A percentile compares a stretch with the other conserved stretches of the same genome.
Conservation (phyloP, 495 filamentous ascomycete species). For the Trichoderma gamsii region DNA sequence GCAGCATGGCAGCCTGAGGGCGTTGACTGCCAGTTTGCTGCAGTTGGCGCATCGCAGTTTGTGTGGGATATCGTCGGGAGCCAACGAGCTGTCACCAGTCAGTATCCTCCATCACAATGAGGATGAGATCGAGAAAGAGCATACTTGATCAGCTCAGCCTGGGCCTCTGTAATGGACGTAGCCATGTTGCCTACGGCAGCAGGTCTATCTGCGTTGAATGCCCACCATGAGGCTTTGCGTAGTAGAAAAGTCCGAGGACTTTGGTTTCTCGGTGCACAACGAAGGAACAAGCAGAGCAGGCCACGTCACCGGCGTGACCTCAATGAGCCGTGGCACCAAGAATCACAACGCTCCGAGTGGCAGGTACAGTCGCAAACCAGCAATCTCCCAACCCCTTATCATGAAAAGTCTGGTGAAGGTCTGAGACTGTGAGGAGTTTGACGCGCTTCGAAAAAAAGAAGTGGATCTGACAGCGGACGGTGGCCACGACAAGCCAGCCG, state of each 20-base stretch:
- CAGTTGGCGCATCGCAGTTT: constrained; percentile 93
- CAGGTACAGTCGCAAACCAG: not conserved
- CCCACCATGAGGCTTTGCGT: not conserved
- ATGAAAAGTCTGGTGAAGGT: not conserved
- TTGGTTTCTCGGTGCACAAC: not conserved
- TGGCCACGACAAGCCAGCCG: not conserved
- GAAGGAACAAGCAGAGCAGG: not conserved
- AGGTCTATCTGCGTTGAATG: constrained; percentile 1
- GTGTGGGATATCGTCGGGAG: constrained; percentile 80
- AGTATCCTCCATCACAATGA: constrained; percentile 16
- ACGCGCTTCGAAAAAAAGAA: constrained; percentile 17
- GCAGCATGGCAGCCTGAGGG: constrained; percentile 87
- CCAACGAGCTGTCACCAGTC: constrained; percentile 56
- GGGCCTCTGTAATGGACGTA: constrained; percentile 31
- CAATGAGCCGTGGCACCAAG: not conserved
- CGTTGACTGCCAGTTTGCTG: constrained; percentile 83
- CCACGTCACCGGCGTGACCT: constrained; percentile 13
- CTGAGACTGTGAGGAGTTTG: constrained; percentile 13
- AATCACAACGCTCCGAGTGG: not conserved
- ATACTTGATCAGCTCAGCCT: constrained; percentile 37
- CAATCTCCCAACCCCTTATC: not conserved
- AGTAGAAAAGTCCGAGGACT: not conserved
- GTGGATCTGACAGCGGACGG: constrained; percentile 7
- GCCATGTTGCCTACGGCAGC: constrained; percentile 24
- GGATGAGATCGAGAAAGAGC: not conserved